These are phyloP conservation scores for Tritrichomonas musculus DNA, from an alignment of 208 protist species.

Conservation along the genomic window DNA sequence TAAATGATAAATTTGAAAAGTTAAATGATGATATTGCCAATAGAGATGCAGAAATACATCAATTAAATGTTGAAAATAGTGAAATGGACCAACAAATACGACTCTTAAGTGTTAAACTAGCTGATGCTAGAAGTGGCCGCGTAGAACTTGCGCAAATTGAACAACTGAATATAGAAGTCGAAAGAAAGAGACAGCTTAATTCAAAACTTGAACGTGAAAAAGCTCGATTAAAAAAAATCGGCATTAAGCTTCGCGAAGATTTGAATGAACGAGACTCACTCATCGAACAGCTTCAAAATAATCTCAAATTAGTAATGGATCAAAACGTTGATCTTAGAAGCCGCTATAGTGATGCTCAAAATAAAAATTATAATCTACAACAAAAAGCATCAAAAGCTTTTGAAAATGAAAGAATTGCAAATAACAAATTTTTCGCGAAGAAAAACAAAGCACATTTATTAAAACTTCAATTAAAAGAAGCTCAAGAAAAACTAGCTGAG, in stretches of 20 bases:
- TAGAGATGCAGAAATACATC: background rate
- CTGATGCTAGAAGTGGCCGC: background rate
- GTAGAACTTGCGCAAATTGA: background rate
- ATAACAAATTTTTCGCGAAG: background rate
- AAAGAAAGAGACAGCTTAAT: background rate
- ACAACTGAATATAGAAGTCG: background rate
- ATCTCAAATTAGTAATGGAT: background rate
- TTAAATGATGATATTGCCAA: background rate
- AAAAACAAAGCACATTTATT: background rate
- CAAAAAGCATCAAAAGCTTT: background rate
- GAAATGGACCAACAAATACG: background rate
- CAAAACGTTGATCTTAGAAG: background rate
- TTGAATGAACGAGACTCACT: background rate
- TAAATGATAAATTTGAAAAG: background rate
- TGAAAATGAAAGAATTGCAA: background rate
- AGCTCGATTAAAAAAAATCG: background rate
- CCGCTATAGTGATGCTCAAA: background rate
- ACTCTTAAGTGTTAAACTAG: background rate
- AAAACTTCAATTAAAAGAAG: background rate
- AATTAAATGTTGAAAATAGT: background rate
- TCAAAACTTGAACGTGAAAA: background rate
- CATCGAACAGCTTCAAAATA: background rate
- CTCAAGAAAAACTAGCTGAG: background rate
- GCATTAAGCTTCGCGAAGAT: background rate
- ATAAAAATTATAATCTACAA: background rate